phyloP scores from a whole-genome alignment of 2,329 filamentous ascomycete species.

The Apiospora kogelbergensis region DNA sequence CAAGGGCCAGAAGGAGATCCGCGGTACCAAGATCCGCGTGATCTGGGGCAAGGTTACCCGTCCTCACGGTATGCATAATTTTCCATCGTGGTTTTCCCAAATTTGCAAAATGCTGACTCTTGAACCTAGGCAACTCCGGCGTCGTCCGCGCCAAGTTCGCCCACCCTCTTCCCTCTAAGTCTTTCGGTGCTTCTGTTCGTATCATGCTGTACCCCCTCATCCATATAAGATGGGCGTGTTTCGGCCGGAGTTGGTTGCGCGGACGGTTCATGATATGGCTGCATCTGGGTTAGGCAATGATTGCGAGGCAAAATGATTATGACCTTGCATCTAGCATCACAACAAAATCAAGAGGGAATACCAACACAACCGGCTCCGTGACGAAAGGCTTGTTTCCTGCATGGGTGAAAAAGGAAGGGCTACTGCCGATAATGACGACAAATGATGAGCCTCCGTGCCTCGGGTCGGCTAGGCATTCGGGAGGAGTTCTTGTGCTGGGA shows the following conservation, averaged over 20 bases:
- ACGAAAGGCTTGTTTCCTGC: conserved; percentile 6
- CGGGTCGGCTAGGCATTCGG: conserved; percentile 2
- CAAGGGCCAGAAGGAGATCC: conserved; percentile 90
- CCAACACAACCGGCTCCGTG: conserved; percentile 19
- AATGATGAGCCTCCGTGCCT: not conserved
- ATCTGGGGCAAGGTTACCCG: conserved; percentile 99
- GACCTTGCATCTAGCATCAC: conserved; percentile 37
- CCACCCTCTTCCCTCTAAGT: conserved; percentile 92
- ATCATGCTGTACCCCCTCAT: conserved; percentile 98
- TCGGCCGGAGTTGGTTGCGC: conserved; percentile 62
- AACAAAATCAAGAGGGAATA: conserved; percentile 34
- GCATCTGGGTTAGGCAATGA: conserved; percentile 53
- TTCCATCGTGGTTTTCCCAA: not conserved
- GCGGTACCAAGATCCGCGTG: conserved; percentile 97
- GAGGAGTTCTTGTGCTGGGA: conserved; percentile 3
- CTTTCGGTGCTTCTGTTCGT: conserved; percentile 93
- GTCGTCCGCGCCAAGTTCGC: conserved; percentile 98
- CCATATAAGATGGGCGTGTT: conserved; percentile 72
- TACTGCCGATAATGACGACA: conserved; percentile 8
- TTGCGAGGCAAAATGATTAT: conserved; percentile 33
- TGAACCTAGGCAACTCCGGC: conserved; percentile 80
- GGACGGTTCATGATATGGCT: conserved; percentile 56
- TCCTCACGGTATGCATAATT: conserved; percentile 74
- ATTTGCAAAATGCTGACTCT: conserved; percentile 17
- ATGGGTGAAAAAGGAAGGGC: conserved; percentile 4